These are phyloP conservation scores for Grosmannia huntii DNA, from an alignment of 2,329 filamentous ascomycete species.

Conservation along the genomic window DNA sequence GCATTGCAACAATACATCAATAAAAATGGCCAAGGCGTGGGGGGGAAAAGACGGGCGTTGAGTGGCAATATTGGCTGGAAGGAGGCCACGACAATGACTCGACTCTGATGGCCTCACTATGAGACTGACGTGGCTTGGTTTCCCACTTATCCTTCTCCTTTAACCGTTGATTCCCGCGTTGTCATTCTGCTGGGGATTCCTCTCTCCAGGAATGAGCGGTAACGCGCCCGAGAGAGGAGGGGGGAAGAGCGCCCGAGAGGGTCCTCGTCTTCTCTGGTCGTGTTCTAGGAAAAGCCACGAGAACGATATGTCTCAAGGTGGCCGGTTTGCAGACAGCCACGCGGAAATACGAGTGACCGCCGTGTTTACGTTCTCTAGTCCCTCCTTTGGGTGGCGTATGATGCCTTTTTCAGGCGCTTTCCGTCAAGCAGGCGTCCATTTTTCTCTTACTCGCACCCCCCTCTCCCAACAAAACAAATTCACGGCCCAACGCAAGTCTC, in stretches of 20 bases:
- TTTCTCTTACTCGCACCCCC: not conserved
- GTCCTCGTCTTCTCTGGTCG: not conserved
- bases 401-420: not conserved
- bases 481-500: not conserved
- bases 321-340: not conserved
- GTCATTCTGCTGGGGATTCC: not conserved
- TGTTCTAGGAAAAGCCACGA: not conserved
- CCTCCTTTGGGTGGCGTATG: not conserved
- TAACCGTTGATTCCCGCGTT: not conserved
- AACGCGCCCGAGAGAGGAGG: not conserved
- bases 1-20: no score
- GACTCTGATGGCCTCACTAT: not conserved
- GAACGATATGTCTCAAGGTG: not conserved
- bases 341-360: not conserved
- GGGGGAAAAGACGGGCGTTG: not conserved
- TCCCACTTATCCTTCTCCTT: not conserved
- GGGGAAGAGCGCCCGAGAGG: not conserved
- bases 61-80: not conserved
- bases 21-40: not conserved
- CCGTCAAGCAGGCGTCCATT: not conserved
- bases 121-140: not conserved
- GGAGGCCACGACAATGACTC: not conserved
- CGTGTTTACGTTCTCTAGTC: not conserved
- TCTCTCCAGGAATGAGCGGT: not conserved
- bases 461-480: not conserved